Evolutionary conservation across 441 rosid species (phyloP), one percentile per base, ranked within the genome.

Genomic region (Populus hybrid): DNA sequence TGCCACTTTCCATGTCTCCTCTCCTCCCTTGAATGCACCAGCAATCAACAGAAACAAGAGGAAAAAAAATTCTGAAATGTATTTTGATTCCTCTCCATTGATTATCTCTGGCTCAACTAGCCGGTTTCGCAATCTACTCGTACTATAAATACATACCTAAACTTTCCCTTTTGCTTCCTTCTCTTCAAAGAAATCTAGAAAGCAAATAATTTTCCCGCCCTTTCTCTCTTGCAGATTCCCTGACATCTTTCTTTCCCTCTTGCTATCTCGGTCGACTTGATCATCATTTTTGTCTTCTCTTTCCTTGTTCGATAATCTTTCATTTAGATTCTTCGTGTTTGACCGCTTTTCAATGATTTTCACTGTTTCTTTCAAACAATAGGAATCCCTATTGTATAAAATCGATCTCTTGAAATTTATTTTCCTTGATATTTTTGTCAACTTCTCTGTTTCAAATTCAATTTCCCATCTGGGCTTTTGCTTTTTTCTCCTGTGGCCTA

Each of bases 381-480:
- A 35, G 69, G 5, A 65, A 20, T 38, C 29, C 45, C 28, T 33
- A n/a, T 40, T 14, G 38, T 42, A 78, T 80, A 77, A 61, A 63
- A 28, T 71, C 69, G 28, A 33, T 36, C 74, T 64, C 35, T 36
- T 7, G 38, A 66, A 53, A 70, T 63, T 70, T 63, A 59, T 24
- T 6, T 71, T 29, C 67, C 40, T 73, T n/a, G 67, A 14, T 23
- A n/a, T n/a, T 77, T 70, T 7, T 36, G n/a, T 23, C 20, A 70
- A 28, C 20, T 71, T 68, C 33, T 24, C 18, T 29, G 72, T 18
- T 38, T 53, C 45, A 70, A 71, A 23, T 59, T 68, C 29, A 10
- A 80, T 69, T 69, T 68, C 65, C 50, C 79, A 69, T 29, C 31
- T 29, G 74, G 81, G 80, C 74, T 80, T 81, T 76, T 71, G 72